A percentile compares a stretch with the other conserved stretches of the same genome.
Evolutionary conservation across 768 basidiomycete genomes (phyloP).

Genomic region (Suillus americanus): DNA sequence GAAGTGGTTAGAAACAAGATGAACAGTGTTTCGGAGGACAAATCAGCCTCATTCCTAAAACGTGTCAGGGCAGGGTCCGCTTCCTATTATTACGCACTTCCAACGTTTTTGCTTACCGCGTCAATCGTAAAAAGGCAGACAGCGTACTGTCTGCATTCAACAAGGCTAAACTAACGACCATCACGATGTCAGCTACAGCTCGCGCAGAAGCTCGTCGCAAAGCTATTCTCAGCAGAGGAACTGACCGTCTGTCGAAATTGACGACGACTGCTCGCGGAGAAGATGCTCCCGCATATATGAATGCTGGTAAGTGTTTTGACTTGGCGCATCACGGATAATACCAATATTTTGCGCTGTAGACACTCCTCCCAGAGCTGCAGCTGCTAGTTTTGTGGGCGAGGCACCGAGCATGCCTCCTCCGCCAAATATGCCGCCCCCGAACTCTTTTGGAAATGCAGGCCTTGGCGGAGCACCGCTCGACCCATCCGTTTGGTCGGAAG

Average conservation of each 20-base stretch:
- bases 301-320: constrained; percentile 40
- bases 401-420: constrained; percentile 32
- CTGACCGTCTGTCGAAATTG: constrained; percentile 75
- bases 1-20: constrained; percentile 5
- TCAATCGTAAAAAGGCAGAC: constrained; percentile 6
- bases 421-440: constrained; percentile 22
- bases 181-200: constrained; percentile 51
- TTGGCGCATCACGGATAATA: not conserved
- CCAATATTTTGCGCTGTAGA: constrained; percentile 8
- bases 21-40: constrained; percentile 7
- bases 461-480: constrained; percentile 37
- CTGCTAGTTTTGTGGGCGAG: constrained; percentile 37
- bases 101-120: constrained; percentile 2
- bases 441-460: constrained; percentile 21
- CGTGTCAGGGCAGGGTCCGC: constrained; percentile 4
- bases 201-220: constrained; percentile 77
- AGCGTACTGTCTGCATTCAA: not conserved
- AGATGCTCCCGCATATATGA: constrained; percentile 56
- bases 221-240: constrained; percentile 71
- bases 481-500: constrained; percentile 62
- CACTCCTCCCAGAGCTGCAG: constrained; percentile 13
- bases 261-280: constrained; percentile 75
- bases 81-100: constrained; percentile 5
- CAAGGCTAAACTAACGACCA: constrained; percentile 9
- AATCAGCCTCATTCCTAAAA: constrained; percentile 4